Conservation (phyloP, 352 stramenopile species). For the Globisporangium takayamanum region DNA sequence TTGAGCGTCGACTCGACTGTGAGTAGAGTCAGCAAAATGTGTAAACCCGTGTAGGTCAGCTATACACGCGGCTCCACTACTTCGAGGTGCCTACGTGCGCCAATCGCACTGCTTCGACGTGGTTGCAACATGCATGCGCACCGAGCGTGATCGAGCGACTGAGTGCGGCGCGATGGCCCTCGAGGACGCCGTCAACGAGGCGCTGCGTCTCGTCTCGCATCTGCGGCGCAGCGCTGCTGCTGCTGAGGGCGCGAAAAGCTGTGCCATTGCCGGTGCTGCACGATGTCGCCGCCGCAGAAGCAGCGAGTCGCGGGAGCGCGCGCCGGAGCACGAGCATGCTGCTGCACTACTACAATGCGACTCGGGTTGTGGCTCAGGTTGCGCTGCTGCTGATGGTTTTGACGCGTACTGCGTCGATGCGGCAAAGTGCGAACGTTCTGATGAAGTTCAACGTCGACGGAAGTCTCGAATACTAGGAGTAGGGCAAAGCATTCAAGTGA, state of each 20-base stretch:
- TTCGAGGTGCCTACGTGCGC: neutral
- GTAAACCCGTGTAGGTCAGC: neutral
- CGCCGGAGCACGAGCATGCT: slow-evolving; percentile 17
- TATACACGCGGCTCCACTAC: neutral
- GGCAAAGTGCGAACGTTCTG: neutral
- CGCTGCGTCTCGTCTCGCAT: slow-evolving; percentile 39
- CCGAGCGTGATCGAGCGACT: slow-evolving; percentile 72
- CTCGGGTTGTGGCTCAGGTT: neutral
- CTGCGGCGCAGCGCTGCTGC: slow-evolving; percentile 1
- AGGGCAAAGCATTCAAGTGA: no score
- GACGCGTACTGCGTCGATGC: neutral
- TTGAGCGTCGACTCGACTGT: slow-evolving; percentile 78
- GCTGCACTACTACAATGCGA: no score
- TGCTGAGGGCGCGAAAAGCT: neutral
- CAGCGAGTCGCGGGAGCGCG: slow-evolving; percentile 1
- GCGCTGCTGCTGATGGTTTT: neutral
- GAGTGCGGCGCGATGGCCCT: slow-evolving; percentile 52
- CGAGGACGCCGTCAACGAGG: slow-evolving; percentile 48
- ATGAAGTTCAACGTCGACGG: neutral
- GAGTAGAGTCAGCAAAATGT: neutral
- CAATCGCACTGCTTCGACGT: slow-evolving; percentile 4
- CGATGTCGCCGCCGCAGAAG: neutral
- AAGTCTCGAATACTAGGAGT: no score
- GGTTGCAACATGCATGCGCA: slow-evolving; percentile 13
- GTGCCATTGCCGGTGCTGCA: neutral